Base-by-base conservation (phyloP, 768 basidiomycete species). In the Tephrocybe sp. region DNA sequence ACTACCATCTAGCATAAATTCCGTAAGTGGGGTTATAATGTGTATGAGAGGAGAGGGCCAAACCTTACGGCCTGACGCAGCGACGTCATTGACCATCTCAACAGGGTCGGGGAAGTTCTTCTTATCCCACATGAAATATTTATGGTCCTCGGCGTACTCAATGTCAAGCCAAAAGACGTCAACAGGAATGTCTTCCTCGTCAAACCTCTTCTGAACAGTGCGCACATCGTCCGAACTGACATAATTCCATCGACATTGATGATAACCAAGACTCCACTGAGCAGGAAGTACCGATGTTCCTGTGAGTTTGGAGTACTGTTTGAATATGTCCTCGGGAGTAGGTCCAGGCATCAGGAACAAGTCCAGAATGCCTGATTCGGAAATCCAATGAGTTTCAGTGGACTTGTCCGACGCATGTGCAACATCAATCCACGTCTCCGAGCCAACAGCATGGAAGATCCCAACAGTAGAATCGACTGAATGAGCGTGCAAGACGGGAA, bases 211-310 rank as follows among this genome's bases (percentile, higher is more conserved):
- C 67, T 95, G 88, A 8, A 98, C 92, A 4, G 79, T 76, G 9
- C 92, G 78, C 8, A 99, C 77, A 65, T 98, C 97, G 9, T 88
- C 83, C 22, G 90, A 86, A 69, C 86, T 90, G 55, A 96, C 77
- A 62, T 99, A 98, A 64, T 99, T 98, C 97, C 97, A 98, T 28
- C 97, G 77, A 65, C 96, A 98, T 65, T 98, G 97, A 67, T 98
- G 97, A 62, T 99, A 96, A 0, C 86, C 97, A 49, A 98, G 75
- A 22, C 92, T 83, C 84, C 91, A 98, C 16, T 89, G 80, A 8
- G 92, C 85, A 0, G 97, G 97, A n/a, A 99, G 75, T 4, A 87
- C 84, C 0, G 90, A 82, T 0, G 87, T 80, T 1, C 97, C 97
- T 0, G 95, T 97, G 46, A 98, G 77, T 16, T 73, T 69, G 0